Base-by-base conservation (phyloP, 345 rosid species). In the Linum trigynum region DNA sequence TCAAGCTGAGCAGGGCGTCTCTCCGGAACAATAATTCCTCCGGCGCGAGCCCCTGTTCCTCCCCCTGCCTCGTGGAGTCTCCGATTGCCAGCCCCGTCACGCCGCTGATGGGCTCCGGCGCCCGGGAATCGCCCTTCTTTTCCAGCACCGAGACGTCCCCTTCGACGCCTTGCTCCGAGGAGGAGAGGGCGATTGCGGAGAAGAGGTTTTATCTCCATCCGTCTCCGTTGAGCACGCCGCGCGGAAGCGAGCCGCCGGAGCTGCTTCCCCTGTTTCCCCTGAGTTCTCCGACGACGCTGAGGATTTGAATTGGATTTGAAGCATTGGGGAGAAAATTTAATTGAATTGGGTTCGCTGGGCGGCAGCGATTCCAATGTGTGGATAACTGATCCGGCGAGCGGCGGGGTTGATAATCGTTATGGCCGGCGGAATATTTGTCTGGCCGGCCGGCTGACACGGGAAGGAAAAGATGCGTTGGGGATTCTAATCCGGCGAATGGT, bases 81-180 rank as follows among this genome's bases (percentile, higher is more conserved):
- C 69, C 70, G 23, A 5, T 70, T 55, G 72, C 67, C 5, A 81
- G 84, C 53, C 84, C 82, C 0, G 81, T 76, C 45, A 81, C 85
- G 4, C 85, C 85, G 2, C 75, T 74, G 53, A 48, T 48, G 11
- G 12, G 14, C 14, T 48, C 53, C 53, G 11, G 53, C 0, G 67
- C 74, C 2, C 63, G 74, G 36, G 82, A 72, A 4, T 63, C 65
- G 23, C 57, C 59, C 39, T 78, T 81, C 45, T 67, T 74, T n/a
- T 67, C 80, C 1, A 66, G 74, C 1, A 73, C 71, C 12, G 74
- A 71, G 40, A 71, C 82, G 4, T 73, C 79, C n/a, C 72, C 80
- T 0, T 71, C 84, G 5, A 76, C 79, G 3, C 66, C 66, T 42
- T 69, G 62, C 17, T 68, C 67, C 0, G 77, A 74, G 67, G 82